These are phyloP conservation scores for Chlamydomonas incerta DNA, from an alignment of 139 green algal species.

Conservation along the genomic window DNA sequence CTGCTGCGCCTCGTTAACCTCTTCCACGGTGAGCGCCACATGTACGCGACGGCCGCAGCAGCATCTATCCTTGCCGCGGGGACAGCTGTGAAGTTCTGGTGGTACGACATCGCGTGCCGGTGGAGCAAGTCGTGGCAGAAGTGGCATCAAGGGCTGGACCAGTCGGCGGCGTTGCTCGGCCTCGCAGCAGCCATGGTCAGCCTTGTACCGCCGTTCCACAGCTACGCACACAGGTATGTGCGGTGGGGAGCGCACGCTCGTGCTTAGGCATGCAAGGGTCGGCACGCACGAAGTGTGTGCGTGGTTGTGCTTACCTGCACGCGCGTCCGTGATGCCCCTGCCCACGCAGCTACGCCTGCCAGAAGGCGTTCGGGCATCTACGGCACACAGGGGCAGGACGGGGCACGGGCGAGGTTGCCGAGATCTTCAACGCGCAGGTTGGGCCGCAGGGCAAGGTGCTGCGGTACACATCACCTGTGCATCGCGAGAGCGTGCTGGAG, in stretches of 20 bases:
- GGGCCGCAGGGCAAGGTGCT: background rate
- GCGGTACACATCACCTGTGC: background rate
- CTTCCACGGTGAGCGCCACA: background rate
- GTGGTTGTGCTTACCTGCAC: too few relatives aligned
- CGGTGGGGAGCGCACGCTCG: too few relatives aligned
- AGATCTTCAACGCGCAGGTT: background rate
- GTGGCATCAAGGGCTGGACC: background rate
- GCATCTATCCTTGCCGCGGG: background rate
- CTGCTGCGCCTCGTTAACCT: background rate
- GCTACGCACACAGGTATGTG: background rate
- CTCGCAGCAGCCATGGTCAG: background rate
- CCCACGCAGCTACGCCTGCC: background rate
- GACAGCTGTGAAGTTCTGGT: background rate
- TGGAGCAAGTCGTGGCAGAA: background rate
- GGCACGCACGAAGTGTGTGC: too few relatives aligned
- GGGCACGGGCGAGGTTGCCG: background rate
- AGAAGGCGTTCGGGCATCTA: background rate
- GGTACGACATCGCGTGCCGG: conserved; percentile 12
- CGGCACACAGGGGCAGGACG: background rate
- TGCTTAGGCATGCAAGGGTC: too few relatives aligned
- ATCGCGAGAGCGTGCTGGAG: background rate
- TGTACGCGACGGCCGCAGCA: background rate
- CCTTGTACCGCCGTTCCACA: background rate
- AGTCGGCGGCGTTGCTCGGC: background rate
- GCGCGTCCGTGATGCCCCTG: too few relatives aligned